Base-by-base conservation (phyloP, 1,284 basidiomycete genomes). In the Rhodotorula sp. region DNA sequence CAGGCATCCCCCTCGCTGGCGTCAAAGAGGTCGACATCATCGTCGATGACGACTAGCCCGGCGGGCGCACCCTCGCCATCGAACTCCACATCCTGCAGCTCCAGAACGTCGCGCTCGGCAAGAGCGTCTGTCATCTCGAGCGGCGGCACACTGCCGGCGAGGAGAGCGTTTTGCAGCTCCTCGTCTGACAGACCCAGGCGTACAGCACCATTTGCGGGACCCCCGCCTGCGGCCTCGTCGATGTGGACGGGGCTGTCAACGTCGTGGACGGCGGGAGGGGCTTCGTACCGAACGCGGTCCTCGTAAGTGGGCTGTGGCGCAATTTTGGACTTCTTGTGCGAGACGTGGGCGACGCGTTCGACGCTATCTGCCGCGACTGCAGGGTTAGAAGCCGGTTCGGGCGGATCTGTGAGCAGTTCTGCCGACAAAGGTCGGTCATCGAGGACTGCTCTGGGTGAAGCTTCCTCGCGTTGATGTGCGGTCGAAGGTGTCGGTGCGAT, bases 1-100 rank as follows among this genome's bases (percentile, higher is more conserved):
- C n/a, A n/a, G n/a, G n/a, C n/a, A n/a, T n/a, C n/a, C n/a, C n/a
- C n/a, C n/a, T n/a, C n/a, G n/a, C n/a, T n/a, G n/a, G n/a, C n/a
- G n/a, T n/a, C n/a, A n/a, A n/a, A n/a, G n/a, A n/a, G n/a, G n/a
- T 52, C 48, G 15, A 58, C 68, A 19, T 70, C 68, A 57, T 70
- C 68, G 58, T 70, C 68, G 29, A 70, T 27, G 13, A 70, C 49
- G 27, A 48, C 27, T 36, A 70, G 34, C 3, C 44, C 55, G 6
- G 17, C 36, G 2, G 8, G 7, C 9, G 20, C 19, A 6, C 9
- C 4, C 7, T 2, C 24, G 22, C 9, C 11, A 19, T 36, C n/a
- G 32, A 10, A 13, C 2, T 70, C 60, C n/a, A 53, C 30, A 27
- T 66, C 64, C 4, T 27, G 60, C n/a, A 57, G 60, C 36, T 66